phyloP scores from a whole-genome alignment of 176 grass and related monocot species.

The Puccinellia tenuiflora region DNA sequence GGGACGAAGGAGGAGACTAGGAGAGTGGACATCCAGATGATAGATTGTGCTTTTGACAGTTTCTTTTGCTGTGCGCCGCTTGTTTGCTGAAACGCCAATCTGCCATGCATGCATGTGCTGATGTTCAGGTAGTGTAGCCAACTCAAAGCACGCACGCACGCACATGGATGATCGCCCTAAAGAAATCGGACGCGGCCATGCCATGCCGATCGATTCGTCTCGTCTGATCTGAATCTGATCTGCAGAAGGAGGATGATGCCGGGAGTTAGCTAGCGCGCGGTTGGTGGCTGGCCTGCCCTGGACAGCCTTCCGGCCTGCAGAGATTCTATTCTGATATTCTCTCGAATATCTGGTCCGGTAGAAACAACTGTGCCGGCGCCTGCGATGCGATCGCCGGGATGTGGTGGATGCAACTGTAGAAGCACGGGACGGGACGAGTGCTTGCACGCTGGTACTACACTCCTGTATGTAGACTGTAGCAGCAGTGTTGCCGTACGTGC shows the following conservation, averaged over 20 bases:
- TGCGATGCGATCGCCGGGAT: neutral
- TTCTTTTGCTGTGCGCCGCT: neutral
- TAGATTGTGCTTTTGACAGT: neutral
- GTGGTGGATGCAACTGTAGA: constrained; percentile 22
- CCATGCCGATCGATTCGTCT: neutral
- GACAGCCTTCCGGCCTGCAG: neutral
- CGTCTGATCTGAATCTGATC: neutral
- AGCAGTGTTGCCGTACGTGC: constrained; percentile 12
- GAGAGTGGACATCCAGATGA: too few relatives aligned
- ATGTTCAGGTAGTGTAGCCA: neutral
- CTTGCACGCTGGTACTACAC: neutral
- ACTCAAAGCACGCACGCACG: too few relatives aligned
- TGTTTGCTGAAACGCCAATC: neutral
- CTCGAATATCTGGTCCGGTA: constrained; percentile 19
- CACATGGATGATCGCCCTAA: neutral
- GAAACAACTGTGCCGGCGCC: neutral
- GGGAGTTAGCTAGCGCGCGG: too few relatives aligned
- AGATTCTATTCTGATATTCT: constrained; percentile 26
- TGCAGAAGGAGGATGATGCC: neutral
- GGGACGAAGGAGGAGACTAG: too few relatives aligned
- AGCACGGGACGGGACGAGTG: neutral
- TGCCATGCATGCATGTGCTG: neutral
- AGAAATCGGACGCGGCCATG: neutral
- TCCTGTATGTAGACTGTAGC: neutral
- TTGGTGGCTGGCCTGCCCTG: constrained; percentile 19